phyloP scores from a whole-genome alignment of 108 stramenopile species.

The Skeletonema marinoi region DNA sequence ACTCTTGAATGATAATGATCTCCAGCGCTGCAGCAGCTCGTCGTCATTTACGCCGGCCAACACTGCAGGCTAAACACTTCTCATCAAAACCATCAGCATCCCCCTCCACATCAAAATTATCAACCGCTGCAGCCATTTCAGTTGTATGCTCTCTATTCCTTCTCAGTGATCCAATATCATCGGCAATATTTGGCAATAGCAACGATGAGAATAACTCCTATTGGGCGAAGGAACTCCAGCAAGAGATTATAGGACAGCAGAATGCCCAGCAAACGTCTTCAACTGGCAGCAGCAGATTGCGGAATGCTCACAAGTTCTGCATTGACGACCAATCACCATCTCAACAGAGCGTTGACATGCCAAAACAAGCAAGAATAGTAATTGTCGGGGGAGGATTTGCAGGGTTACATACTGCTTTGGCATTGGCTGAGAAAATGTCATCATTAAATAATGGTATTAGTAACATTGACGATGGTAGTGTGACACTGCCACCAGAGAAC shows the following conservation, averaged over 20 bases:
- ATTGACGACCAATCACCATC: background rate
- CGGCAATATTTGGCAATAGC: background rate
- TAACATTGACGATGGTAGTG: background rate
- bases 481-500: background rate
- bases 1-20: no score
- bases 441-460: background rate
- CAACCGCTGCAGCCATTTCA: background rate
- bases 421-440: slow-evolving; percentile 15
- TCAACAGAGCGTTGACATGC: background rate
- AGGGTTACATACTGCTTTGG: slow-evolving; percentile 32
- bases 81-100: background rate
- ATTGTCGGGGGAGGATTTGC: slow-evolving; percentile 43
- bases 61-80: background rate
- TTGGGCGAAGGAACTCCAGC: slow-evolving; percentile 8
- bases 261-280: background rate
- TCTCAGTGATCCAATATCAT: slow-evolving; percentile 27
- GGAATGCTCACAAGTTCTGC: slow-evolving; percentile 12
- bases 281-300: background rate
- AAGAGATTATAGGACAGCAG: background rate
- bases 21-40: background rate
- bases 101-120: background rate
- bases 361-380: slow-evolving; percentile 20
- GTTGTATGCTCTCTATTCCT: background rate
- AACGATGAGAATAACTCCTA: slow-evolving; percentile 26
- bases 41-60: background rate